Evolutionary conservation across 192 early-diverging fungal genomes (phyloP), one percentile per base, ranked within the genome.

Genomic region (Linnemannia hyalina): DNA sequence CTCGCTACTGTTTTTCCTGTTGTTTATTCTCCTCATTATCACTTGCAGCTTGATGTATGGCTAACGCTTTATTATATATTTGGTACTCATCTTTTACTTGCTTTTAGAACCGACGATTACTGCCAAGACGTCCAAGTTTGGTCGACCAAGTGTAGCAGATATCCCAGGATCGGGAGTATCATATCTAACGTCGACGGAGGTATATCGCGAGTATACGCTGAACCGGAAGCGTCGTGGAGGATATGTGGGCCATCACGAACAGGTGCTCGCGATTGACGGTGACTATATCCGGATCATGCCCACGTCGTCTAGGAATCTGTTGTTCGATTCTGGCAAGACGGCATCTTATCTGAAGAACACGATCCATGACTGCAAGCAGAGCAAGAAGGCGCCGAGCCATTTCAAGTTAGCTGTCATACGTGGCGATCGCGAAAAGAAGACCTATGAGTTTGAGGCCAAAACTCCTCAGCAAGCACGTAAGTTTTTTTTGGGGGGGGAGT

Each of bases 221-320:
- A 90, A 93, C 74, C 95, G 97, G 52, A 96, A 97, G 68, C 93
- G 93, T 44, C 93, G 97, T 76, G 87, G 84, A 40, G 95, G 98
- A 92, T 95, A 95, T 89, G 91, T 95, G 11, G 95, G 97, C n/a
- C 90, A 91, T 57, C 94, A 95, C 65, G 96, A 97, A 70, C 93
- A 97, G 44, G 88, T 94, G 35, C 91, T 99, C n/a, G 97, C 96
- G 0, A 97, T 99, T 78, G 97, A 99, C 87, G 98, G 97, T 15
- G 97, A 97, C 63, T 95, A 97, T 68, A 93, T 99, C 38, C 95
- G 97, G 74, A 90, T 99, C 52, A 96, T 96, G 93, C 94, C 96
- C 1, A 90, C 95, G 4, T 97, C 97, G 68, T 92, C 92, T 29
- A 75, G 87, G 68, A 94, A 92, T 76, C 91, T 93, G 41, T 90